phyloP scores from a whole-genome alignment of 106 monocot species.

The Cymbidium sinense region DNA sequence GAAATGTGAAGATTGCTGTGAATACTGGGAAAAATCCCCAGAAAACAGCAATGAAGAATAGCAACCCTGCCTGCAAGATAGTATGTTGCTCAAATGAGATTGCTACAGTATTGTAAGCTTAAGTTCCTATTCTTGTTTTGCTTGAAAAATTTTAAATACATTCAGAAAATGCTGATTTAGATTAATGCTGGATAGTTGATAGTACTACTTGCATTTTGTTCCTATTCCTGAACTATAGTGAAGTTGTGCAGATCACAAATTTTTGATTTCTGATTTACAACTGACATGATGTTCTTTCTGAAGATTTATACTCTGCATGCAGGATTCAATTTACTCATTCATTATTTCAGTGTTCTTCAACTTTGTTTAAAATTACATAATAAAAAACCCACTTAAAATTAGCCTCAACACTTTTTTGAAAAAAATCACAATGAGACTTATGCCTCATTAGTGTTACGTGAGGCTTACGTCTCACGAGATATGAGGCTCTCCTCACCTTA shows the following conservation, averaged over 20 bases:
- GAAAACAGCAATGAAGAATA: constrained; percentile 88
- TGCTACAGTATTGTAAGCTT: not conserved
- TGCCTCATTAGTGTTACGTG: too few species aligned
- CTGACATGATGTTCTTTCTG: not conserved
- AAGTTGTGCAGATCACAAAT: not conserved
- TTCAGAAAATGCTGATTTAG: not conserved
- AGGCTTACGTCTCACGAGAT: too few species aligned
- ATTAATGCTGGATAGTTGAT: too few species aligned
- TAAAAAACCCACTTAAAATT: too few species aligned
- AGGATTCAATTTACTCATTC: not conserved
- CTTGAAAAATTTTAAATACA: not conserved
- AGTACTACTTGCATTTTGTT: too few species aligned
- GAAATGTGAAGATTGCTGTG: constrained; percentile 86
- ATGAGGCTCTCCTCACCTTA: too few species aligned
- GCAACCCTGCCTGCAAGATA: constrained; percentile 56
- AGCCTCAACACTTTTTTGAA: too few species aligned
- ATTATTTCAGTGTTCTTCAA: not conserved
- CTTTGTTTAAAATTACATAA: too few species aligned
- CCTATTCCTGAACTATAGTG: too few species aligned
- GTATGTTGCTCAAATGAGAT: constrained; percentile 7
- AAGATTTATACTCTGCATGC: not conserved
- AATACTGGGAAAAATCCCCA: constrained; percentile 94
- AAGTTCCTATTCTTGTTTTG: not conserved
- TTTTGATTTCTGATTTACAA: not conserved
- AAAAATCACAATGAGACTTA: too few species aligned